Evolutionary conservation across 352 stramenopile species (phyloP).

Genomic region (Albugo laibachii): DNA sequence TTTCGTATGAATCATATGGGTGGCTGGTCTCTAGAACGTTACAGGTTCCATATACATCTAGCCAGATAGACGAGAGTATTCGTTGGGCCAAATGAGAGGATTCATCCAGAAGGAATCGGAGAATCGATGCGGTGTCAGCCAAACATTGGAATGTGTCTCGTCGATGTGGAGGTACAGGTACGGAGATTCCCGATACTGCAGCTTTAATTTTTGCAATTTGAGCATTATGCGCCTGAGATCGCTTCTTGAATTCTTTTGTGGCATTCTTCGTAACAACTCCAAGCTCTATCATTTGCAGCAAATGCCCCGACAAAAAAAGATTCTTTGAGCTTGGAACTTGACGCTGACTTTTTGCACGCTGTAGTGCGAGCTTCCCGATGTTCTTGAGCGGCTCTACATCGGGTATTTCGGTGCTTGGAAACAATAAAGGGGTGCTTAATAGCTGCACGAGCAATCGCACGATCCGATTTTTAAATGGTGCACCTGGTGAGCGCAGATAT

Average conservation of each 20-base stretch:
- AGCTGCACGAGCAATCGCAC: conserved; percentile 58
- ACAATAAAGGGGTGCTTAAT: conserved; percentile 33
- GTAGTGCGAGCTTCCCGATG: conserved; percentile 35
- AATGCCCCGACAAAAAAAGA: conserved; percentile 45
- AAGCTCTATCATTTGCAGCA: conserved; percentile 63
- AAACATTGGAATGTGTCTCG: conserved; percentile 21
- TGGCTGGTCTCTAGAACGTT: conserved; percentile 41
- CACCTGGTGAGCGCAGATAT: conserved; percentile 56
- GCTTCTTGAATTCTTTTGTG: conserved; percentile 6
- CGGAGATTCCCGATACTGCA: conserved; percentile 6
- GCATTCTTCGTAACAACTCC: conserved; percentile 25
- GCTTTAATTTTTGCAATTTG: neutral
- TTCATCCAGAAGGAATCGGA: conserved; percentile 39
- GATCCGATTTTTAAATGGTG: conserved; percentile 62
- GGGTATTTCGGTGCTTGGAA: conserved; percentile 28
- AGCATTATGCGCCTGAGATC: conserved; percentile 5
- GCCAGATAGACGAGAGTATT: conserved; percentile 43
- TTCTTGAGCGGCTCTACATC: conserved; percentile 39
- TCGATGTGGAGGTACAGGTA: conserved; percentile 23
- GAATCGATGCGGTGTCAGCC: conserved; percentile 27
- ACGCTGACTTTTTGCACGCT: conserved; percentile 24
- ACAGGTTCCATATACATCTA: conserved; percentile 50
- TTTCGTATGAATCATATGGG: conserved; percentile 16
- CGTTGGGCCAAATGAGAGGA: conserved; percentile 21
- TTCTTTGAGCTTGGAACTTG: conserved; percentile 22